phyloP scores from a whole-genome alignment of 1,284 basidiomycete species.

The Cutaneotrichosporon sp. region DNA sequence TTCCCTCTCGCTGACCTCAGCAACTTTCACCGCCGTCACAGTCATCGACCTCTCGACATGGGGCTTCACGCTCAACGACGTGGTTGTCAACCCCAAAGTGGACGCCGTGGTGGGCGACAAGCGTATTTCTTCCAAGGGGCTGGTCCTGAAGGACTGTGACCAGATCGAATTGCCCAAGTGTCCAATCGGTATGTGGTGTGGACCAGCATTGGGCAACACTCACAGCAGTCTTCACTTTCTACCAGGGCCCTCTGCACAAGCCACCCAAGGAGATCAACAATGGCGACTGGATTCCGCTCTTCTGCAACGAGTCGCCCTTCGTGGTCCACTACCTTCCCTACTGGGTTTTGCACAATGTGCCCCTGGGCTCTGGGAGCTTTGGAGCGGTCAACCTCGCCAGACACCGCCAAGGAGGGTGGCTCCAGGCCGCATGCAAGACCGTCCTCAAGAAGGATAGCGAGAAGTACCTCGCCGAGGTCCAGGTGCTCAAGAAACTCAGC shows the following conservation, averaged over 20 bases:
- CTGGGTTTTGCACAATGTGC: slow-evolving; percentile 23
- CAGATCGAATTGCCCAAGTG: slow-evolving; percentile 1
- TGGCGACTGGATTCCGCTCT: background rate
- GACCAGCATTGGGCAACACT: no score
- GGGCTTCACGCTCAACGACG: slow-evolving; percentile 65
- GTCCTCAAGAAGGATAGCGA: slow-evolving; percentile 48
- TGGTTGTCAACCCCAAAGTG: slow-evolving; percentile 50
- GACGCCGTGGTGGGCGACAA: slow-evolving; percentile 37
- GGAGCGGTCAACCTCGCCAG: slow-evolving; percentile 71
- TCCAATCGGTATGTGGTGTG: background rate
- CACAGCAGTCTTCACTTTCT: slow-evolving; percentile 11
- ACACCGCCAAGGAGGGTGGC: slow-evolving; percentile 55
- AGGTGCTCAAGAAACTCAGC: slow-evolving; percentile 61
- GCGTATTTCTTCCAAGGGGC: background rate
- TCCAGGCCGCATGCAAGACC: slow-evolving; percentile 78
- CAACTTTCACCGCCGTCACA: slow-evolving; percentile 11
- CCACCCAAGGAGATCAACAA: background rate
- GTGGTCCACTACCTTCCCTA: background rate
- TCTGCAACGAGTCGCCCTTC: background rate
- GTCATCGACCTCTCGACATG: slow-evolving; percentile 69
- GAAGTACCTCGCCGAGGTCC: slow-evolving; percentile 59
- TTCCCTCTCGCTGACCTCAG: slow-evolving; percentile 12
- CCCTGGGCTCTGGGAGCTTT: slow-evolving; percentile 59
- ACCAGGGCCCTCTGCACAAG: slow-evolving; percentile 7
- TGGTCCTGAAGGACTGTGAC: slow-evolving; percentile 14